Base-by-base conservation (phyloP, 768 basidiomycete species). In the Rickenella mellea region DNA sequence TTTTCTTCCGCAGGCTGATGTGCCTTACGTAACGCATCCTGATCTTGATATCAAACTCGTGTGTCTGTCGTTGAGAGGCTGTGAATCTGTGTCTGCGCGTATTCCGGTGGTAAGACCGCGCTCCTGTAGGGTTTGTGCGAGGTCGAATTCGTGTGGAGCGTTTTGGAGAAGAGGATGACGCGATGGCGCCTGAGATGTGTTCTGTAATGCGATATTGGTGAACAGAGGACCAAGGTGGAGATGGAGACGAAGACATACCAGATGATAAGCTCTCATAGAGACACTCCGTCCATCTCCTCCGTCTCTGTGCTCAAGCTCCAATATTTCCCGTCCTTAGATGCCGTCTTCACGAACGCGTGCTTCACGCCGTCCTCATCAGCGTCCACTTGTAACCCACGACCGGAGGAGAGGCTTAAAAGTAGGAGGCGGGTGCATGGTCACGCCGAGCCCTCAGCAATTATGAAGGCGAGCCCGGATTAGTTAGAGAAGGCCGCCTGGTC, bases 121-220 rank as follows among this genome's bases (percentile, higher is more conserved):
- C 41, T 52, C 52, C 1, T 62, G 51, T 32, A 76, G 64, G 41
- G 69, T 42, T 6, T 64, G 64, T 5, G 62, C 73, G 38, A 76
- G 62, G 37, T 67, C 62, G 60, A 76, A 71, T 45, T 73, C 67
- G n/a, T n/a, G 37, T 68, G 51, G 43, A 74, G 64, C 4, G 71
- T 67, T 50, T 73, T 70, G 3, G 62, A 49, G 51, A 68, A 69
- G n/a, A 76, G 51, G 45, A 74, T 74, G 21, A 74, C n/a, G n/a
- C n/a, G n/a, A n/a, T n/a, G n/a, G n/a, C 69, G 8, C 73, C 73
- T 7, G 70, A 71, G 21, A 76, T 67, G 48, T 68, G 63, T 32
- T 74, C 68, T 69, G 44, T 11, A 8, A 19, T 30, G 40, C 28
- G 28, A 39, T 40, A n/a, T 22, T 40, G 21, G 41, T 40, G 27